A percentile compares a stretch with the other conserved stretches of the same genome.
These are phyloP conservation scores for Pseudoscleropodium purum DNA, from an alignment of 225 moss, liverwort and hornwort species.

Conservation along the genomic window DNA sequence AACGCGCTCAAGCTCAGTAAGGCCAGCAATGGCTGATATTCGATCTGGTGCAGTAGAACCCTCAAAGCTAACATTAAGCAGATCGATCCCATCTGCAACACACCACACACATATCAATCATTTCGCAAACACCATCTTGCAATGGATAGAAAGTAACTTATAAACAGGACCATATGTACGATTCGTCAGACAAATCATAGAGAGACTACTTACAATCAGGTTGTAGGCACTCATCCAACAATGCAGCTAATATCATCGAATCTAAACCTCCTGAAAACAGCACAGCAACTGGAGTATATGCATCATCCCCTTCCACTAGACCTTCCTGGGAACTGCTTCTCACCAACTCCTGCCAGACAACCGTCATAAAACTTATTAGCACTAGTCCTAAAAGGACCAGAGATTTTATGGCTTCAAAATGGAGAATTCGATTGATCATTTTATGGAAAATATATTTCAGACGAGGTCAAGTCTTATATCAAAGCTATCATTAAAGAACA, in stretches of 20 bases:
- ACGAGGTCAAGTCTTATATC: neutral
- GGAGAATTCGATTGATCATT: neutral
- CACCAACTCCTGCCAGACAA: constrained; percentile 13
- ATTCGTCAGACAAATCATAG: neutral
- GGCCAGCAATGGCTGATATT: constrained; percentile 73
- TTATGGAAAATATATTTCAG: neutral
- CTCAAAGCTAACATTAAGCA: constrained; percentile 97
- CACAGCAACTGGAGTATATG: constrained; percentile 55
- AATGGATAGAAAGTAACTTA: neutral
- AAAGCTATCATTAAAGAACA: neutral
- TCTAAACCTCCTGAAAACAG: constrained; percentile 97
- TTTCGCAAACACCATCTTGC: neutral
- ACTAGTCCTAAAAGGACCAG: neutral
- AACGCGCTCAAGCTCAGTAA: constrained; percentile 60
- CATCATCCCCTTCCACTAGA: constrained; percentile 1
- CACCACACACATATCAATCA: neutral
- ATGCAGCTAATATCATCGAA: constrained; percentile 95
- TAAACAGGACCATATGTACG: neutral
- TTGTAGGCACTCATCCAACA: constrained; percentile 61
- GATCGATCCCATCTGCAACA: constrained; percentile 67
- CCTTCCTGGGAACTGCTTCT: neutral
- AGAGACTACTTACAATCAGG: constrained; percentile 43
- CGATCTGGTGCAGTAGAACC: constrained; percentile 88
- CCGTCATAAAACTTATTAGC: neutral
- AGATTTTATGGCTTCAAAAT: neutral